Base-by-base conservation (phyloP, 1,284 basidiomycete species). In the Inonotus hispidus region DNA sequence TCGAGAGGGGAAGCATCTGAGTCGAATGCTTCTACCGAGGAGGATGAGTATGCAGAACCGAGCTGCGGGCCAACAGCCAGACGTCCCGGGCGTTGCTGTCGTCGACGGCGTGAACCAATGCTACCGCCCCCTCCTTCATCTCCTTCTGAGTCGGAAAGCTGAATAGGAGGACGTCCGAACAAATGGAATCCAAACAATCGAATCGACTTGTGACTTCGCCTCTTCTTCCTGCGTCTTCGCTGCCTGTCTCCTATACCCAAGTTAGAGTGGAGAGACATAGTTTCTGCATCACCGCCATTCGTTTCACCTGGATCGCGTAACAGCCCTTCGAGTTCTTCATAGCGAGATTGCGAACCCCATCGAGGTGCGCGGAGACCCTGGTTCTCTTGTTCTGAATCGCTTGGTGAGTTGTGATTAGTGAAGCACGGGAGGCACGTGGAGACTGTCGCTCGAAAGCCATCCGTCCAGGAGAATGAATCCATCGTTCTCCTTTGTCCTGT, bases 231-330 rank as follows among this genome's bases (percentile, higher is more conserved):
- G 56, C 67, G 72, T 60, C 70, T 68, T 56, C 74, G 72, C 8
- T 74, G 67, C 11, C 69, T 67, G 8, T 67, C 43, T 19, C 69
- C 67, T 6, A 71, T 69, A 7, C 83, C 84, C 6, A 82, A 68
- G 67, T 86, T 84, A 2, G 86, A 87, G 69, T 88, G 85, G 38
- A 89, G 69, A 0, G 87, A 88, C 58, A 87, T 76, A 14, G 79
- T 78, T 66, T 85, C 83, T 13, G 77, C 82, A 62, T 87, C 86
- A 21, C 73, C 72, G 7, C 16, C 41, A 63, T 82, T 79, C 0
- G 75, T 75, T 72, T 69, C 58, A 67, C 71, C 74, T 11, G 69
- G 71, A 60, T 77, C 75, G 16, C 41, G 41, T 7, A 87, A 77
- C 19, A 87, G 78, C 19, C 83, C 79, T 62, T 85, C 80, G 45